Percentiles rank a stretch among this genome's conserved stretches.
Conservation (phyloP, 345 rosid species). For the Dimocarpus longan region DNA sequence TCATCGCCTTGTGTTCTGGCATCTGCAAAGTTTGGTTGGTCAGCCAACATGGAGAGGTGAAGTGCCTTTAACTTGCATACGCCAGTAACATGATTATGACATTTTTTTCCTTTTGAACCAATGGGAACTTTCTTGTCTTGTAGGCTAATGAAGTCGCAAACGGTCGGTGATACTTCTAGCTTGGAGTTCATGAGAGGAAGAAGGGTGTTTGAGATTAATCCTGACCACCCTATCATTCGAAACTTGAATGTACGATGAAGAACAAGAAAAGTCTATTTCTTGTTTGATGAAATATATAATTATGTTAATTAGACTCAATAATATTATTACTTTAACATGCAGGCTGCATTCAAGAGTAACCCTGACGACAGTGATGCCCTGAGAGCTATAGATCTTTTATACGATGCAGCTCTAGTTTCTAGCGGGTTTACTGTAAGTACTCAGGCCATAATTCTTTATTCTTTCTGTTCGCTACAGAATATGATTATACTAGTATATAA, state of each 20-base stretch:
- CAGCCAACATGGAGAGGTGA: conserved; percentile 99
- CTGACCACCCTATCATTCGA: conserved; percentile 77
- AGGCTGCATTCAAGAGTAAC: conserved; percentile 75
- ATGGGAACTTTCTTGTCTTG: conserved; percentile 24
- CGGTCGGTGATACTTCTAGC: conserved; percentile 76
- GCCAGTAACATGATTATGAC: background rate
- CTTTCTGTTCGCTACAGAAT: background rate
- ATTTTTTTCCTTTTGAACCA: background rate
- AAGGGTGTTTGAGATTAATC: conserved; percentile 96
- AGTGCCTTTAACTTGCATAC: background rate
- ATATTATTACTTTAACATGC: conserved; percentile 20
- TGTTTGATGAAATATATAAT: background rate
- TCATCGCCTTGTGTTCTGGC: conserved; percentile 97
- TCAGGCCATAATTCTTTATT: background rate
- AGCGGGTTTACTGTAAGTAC: conserved; percentile 91
- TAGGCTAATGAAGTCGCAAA: conserved; percentile 95
- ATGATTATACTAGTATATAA: background rate
- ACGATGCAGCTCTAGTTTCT: conserved; percentile 88
- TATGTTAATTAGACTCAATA: background rate
- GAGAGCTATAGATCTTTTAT: conserved; percentile 84
- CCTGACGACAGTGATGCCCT: conserved; percentile 82
- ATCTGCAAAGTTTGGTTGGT: conserved; percentile 96
- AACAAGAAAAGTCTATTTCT: background rate
- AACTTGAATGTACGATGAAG: conserved; percentile 54
- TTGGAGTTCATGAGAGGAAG: conserved; percentile 95